Conservation (phyloP, 2,329 filamentous ascomycete genomes). For the Pezicula carpinea region DNA sequence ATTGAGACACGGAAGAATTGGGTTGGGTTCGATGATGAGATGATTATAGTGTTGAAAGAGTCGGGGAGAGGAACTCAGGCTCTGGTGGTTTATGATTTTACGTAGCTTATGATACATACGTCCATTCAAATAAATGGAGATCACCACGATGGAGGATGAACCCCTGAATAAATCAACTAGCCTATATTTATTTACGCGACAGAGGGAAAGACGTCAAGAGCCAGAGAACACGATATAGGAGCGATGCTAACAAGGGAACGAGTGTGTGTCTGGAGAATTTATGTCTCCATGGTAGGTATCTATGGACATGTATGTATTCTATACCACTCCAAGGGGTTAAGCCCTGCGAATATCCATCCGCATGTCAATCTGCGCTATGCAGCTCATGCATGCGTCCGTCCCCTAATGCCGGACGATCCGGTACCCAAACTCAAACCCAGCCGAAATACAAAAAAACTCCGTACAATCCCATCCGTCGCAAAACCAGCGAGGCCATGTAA, state of each 20-base stretch:
- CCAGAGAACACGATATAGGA: too few species aligned
- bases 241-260: too few species aligned
- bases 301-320: too few species aligned
- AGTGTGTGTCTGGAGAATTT: too few species aligned
- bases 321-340: too few species aligned
- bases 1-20: constrained; percentile 37
- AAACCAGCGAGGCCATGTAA: not conserved
- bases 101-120: constrained; percentile 30
- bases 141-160: too few species aligned
- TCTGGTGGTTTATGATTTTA: constrained; percentile 67
- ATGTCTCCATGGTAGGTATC: too few species aligned
- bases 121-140: not conserved
- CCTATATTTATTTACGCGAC: too few species aligned
- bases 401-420: not conserved
- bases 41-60: constrained; percentile 62
- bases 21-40: constrained; percentile 69
- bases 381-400: not conserved
- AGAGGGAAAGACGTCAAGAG: too few species aligned
- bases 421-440: not conserved
- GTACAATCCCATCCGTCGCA: not conserved
- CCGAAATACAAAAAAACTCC: not conserved
- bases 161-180: too few species aligned
- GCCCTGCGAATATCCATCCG: too few species aligned
- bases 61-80: constrained; percentile 51
- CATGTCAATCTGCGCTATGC: not conserved